phyloP scores from a whole-genome alignment of 108 stramenopile genomes.

The Discostella pseudostelligera region DNA sequence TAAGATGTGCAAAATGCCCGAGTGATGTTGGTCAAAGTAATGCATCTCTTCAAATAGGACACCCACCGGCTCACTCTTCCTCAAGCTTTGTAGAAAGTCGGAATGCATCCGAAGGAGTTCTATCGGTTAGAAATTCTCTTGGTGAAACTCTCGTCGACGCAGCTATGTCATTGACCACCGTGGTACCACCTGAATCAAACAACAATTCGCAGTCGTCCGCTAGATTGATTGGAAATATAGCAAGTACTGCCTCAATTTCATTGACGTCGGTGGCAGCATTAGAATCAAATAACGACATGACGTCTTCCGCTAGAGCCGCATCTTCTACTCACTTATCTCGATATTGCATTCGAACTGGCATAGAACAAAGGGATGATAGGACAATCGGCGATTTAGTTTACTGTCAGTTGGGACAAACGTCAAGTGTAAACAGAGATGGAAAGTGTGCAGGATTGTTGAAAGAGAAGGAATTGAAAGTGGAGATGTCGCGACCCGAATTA shows the following conservation, averaged over 20 bases:
- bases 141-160: background rate
- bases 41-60: background rate
- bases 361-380: background rate
- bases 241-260: too few species aligned
- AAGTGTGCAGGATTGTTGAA: background rate
- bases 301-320: background rate
- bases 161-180: background rate
- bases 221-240: too few species aligned
- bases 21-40: background rate
- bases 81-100: too few species aligned
- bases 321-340: too few species aligned
- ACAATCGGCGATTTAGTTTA: background rate
- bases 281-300: background rate
- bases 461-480: background rate
- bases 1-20: constrained; percentile 1
- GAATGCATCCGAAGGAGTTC: background rate
- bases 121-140: background rate
- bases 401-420: background rate
- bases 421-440: background rate
- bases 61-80: background rate
- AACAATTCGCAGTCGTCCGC: background rate
- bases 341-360: too few species aligned
- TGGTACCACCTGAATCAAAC: background rate
- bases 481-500: background rate
- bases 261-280: background rate